Evolutionary conservation across 1,284 basidiomycete genomes (phyloP), one percentile per base, ranked within the genome.

Genomic region (Ganoderma lucidum): DNA sequence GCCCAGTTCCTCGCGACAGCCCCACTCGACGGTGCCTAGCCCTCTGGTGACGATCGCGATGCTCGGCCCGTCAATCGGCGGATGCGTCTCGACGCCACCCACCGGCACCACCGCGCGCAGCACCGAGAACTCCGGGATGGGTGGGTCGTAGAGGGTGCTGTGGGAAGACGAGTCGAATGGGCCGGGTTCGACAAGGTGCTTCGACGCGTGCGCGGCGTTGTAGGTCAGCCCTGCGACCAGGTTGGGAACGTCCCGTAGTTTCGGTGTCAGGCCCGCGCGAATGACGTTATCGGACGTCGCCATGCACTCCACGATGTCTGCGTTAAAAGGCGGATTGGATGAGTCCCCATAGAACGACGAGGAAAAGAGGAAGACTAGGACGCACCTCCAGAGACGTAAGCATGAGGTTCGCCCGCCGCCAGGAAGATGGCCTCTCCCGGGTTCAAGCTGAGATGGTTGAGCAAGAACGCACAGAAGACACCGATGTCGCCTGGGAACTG

Each of bases 261-360:
- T 99, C 14, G 98, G 97, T 0, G 98, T 99, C 55, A 99, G 90
- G 23, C 98, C 98, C 1, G 98, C 98, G 61, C 98, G 94, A 68
- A 99, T 98, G 79, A 99, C 98, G 80, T 99, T 99, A 84, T 99
- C 97, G 1, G 96, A 97, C 66, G 96, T 97, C 35, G 96, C 96
- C 96, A 98, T 98, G 83, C 96, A 97, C 79, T 98, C 96, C 79
- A 98, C 94, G 80, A 97, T 96, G 79, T 98, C 96, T 97, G 78
- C 2, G 55, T 64, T 6, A 35, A n/a, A 9, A 53, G 10, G 17
- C 19, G 17, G 23, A 8, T 44, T 35, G 15, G 10, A 44, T 35
- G 15, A 69, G 67, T 19, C 61, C 41, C 28, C 28, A 48, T n/a
- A n/a, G n/a, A 32, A 28, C 15, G 35, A 28, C 35, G 8, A 42